Percentiles rank a stretch among this genome's conserved stretches.
Evolutionary conservation across 371 early-diverging fungal species (phyloP).

Genomic region (Lichtheimia ramosa): DNA sequence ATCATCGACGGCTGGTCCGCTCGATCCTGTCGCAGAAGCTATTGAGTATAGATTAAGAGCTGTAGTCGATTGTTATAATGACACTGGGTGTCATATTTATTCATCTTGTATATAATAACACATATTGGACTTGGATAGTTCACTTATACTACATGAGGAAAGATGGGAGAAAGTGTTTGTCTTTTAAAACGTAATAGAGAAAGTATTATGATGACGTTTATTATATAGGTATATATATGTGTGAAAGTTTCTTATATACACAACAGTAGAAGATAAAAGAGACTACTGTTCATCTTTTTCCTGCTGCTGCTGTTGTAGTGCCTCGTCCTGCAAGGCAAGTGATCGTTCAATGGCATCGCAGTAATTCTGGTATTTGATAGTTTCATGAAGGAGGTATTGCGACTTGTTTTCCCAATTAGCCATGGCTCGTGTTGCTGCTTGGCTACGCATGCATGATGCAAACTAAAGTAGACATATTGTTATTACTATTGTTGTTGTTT

Average conservation of each 20-base stretch:
- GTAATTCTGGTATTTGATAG: conserved; percentile 87
- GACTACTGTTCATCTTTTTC: too few relatives aligned
- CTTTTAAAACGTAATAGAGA: neutral
- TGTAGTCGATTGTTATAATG: conserved; percentile 11
- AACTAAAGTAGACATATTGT: neutral
- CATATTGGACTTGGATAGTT: too few relatives aligned
- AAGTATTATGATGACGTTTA: too few relatives aligned
- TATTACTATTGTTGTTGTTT: neutral
- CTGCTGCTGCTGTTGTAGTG: conserved; percentile 2
- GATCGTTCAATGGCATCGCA: conserved; percentile 75
- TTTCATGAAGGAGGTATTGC: conserved; percentile 79
- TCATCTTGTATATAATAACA: too few relatives aligned
- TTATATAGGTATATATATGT: too few relatives aligned
- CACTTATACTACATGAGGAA: neutral
- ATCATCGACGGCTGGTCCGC: conserved; percentile 12
- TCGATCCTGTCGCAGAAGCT: conserved; percentile 18
- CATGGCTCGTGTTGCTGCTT: conserved; percentile 63
- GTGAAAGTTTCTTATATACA: too few relatives aligned
- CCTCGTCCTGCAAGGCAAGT: conserved; percentile 42
- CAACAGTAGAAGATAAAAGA: too few relatives aligned
- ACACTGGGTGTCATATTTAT: neutral
- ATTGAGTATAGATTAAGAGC: conserved; percentile 12
- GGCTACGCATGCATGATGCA: conserved; percentile 26
- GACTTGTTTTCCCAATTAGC: conserved; percentile 86
- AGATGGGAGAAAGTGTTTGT: conserved; percentile 51